Evolutionary conservation across 805 yeast genomes (phyloP), one percentile per base, ranked within the genome.

Genomic region (Starmerella kuoi): DNA sequence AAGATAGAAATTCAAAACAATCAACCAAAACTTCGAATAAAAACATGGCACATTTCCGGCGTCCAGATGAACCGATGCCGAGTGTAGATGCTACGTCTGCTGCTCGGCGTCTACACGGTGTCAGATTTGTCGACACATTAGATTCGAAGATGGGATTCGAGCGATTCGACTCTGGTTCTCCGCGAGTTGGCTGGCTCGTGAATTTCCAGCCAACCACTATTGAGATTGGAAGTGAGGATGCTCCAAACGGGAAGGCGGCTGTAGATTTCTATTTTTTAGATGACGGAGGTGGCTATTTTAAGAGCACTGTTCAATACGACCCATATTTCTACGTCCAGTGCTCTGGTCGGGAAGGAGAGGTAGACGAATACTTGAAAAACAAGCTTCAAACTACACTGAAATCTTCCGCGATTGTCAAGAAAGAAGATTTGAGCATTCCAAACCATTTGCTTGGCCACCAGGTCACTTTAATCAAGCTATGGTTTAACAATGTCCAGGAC

Each of bases 251-350:
- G 8, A 67, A 73, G 27, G 74, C 95, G 0, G 98, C 88, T 3
- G 95, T 88, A 2, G 96, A 91, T 54, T 86, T 80, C 60, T 93
- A 93, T 58, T 91, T 93, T 53, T 62, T 91, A 6, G 97, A 87
- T 59, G 95, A 84, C 55, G 96, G 87, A 59, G 99, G 99, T 37
- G 98, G 96, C 5, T 76, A 82, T 34, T 91, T 93, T 66, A 91
- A 88, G 58, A 78, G 86, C 3, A 79, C 94, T 1, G 61, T 83
- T 12, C 79, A 72, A 44, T 83, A 73, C 57, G 86, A 84, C 52
- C 99, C 99, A 0, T 91, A 91, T 59, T 82, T 91, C 55, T 73
- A 79, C 39, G 63, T 91, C 9, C 68, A 75, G 2, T 74, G 84
- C 49, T 51, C 56, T 19, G 67, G 66, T 15, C 61, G 62, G 15